Evolutionary conservation across 1,139 yeast genomes (phyloP).

Genomic region (Debaryomyces singareniensis): DNA sequence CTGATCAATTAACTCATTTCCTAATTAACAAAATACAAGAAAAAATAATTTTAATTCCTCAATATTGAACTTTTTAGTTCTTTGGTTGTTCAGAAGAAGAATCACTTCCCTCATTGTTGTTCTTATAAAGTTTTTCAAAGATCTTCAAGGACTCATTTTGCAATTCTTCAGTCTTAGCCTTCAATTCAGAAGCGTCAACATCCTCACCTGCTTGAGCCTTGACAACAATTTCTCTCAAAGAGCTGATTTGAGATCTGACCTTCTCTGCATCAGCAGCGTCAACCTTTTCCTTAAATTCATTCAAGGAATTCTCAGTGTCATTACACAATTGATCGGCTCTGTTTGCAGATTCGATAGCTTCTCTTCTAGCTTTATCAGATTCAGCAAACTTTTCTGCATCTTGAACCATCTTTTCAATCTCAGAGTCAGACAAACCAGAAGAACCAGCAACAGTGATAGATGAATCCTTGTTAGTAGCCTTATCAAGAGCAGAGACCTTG

Average conservation of each 20-base stretch:
- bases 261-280: constrained; percentile 83
- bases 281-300: constrained; percentile 90
- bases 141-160: constrained; percentile 89
- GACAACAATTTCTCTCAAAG: constrained; percentile 84
- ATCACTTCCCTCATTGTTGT: constrained; percentile 31
- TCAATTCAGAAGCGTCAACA: constrained; percentile 77
- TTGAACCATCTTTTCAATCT: constrained; percentile 96
- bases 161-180: constrained; percentile 90
- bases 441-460: constrained; percentile 98
- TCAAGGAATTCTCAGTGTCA: constrained; percentile 91
- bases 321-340: constrained; percentile 95
- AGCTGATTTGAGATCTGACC: constrained; percentile 69
- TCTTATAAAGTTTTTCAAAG: constrained; percentile 95
- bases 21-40: not conserved
- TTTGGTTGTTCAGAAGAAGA: constrained; percentile 35
- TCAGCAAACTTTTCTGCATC: constrained; percentile 98
- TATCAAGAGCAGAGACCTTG: constrained; percentile 97
- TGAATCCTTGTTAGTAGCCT: constrained; percentile 97
- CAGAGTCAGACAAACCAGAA: constrained; percentile 92
- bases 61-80: constrained; percentile 23
- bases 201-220: constrained; percentile 93
- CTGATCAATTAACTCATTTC: constrained; percentile 1
- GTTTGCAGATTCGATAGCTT: constrained; percentile 92
- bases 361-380: constrained; percentile 92
- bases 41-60: not conserved